Base-by-base conservation (phyloP, 352 stramenopile species). In the Pythium angustatum region DNA sequence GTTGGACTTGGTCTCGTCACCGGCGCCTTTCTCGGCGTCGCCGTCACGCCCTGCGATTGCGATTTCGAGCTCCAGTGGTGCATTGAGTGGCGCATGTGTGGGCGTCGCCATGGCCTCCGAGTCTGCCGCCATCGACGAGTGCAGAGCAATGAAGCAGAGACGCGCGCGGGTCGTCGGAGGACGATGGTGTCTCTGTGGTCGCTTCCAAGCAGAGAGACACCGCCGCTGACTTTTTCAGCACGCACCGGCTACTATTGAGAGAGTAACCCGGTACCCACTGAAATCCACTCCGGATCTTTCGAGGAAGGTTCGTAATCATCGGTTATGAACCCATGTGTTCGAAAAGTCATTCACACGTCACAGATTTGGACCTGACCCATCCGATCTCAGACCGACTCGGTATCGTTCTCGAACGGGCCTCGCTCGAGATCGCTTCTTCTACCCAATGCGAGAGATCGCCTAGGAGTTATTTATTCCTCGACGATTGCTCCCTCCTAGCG, bases 241-340 rank as follows among this genome's bases (percentile, higher is more conserved):
- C 6, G 2, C 22, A 15, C 8, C 15, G 41, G 24, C 26, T 21
- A 31, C 47, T 65, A 65, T 65, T 64, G 0, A 12, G 7, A 48
- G 30, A 5, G 27, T 48, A 59, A 59, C 27, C 52, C 28, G 47
- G 3, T 6, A 34, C 44, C n/a, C 8, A 36, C 36, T 58, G 11
- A 22, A 15, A 8, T 41, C 43, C 28, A 30, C 28, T 63, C 64
- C 56, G 64, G 44, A 71, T 71, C 64, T 62, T 71, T 58, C 41
- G 21, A 28, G 38, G 45, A 41, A 45, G 19, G 41, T 53, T 62
- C 44, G 56, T 56, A 45, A 60, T 33, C 41, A 10, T 45, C 1
- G 21, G 45, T 21, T 58, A 62, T 71, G 56, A 57, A 71, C 21
- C 64, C 64, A 71, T 71, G 56, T 65, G 64, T 65, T 65, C 49